phyloP scores from a whole-genome alignment of 306 rosid genomes.

The Pyrus betulifolia region DNA sequence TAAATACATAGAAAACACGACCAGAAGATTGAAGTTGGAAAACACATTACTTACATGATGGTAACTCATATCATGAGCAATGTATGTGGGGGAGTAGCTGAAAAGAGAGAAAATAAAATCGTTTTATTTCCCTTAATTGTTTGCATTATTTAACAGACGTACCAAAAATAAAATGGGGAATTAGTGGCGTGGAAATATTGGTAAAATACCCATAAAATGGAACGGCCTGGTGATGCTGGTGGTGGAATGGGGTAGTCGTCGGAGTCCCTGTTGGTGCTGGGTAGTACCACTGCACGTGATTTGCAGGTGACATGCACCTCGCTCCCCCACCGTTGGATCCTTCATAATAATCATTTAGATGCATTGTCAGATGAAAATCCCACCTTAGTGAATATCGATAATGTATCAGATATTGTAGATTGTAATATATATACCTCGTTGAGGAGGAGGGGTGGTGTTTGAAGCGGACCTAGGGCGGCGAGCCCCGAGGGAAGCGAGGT shows the following conservation, averaged over 20 bases:
- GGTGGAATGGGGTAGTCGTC: conserved; percentile 33
- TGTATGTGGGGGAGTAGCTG: conserved; percentile 63
- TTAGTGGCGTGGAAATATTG: neutral
- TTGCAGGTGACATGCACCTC: conserved; percentile 39
- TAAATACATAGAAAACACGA: neutral
- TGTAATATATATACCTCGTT: conserved; percentile 27
- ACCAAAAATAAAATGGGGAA: neutral
- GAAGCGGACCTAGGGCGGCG: conserved; percentile 51
- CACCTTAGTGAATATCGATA: neutral
- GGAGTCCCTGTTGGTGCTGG: conserved; percentile 61
- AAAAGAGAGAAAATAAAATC: neutral
- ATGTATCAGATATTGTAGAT: neutral
- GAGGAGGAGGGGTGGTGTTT: conserved; percentile 37
- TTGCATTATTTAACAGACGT: neutral
- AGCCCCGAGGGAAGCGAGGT: conserved; percentile 74
- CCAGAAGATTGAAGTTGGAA: neutral
- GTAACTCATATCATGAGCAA: conserved; percentile 53
- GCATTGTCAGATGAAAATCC: neutral
- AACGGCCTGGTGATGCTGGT: conserved; percentile 46
- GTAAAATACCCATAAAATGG: conserved; percentile 61
- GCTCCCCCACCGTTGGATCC: conserved; percentile 48
- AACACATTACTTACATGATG: conserved; percentile 35
- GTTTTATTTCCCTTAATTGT: neutral
- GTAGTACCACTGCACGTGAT: conserved; percentile 68
- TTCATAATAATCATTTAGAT: neutral